Evolutionary conservation across 805 yeast genomes (phyloP), one percentile per base, ranked within the genome.

Genomic region (Dipodascus albidus): DNA sequence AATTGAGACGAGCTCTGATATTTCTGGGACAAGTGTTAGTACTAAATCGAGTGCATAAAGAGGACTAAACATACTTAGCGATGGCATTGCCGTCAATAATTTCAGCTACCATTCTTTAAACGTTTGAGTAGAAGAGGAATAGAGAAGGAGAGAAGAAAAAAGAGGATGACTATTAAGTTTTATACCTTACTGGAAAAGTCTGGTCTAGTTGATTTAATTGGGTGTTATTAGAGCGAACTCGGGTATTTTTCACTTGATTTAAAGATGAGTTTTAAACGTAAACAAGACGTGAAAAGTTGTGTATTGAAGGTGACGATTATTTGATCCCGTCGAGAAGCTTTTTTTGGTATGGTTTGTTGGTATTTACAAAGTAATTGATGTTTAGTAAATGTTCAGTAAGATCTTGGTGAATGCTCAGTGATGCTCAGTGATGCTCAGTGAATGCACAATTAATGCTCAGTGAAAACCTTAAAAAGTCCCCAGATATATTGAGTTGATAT

Each of bases 41-140:
- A n/a, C n/a, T 22, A 4, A 3, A 19, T 11, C 11, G 14, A 23
- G 23, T 24, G 17, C 47, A 27, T 11, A 27, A 27, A 27, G 9
- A 27, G 11, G 11, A 27, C 33, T 11, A 23, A 22, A 22, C 76
- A 59, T 64, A 62, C 63, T 70, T 67, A 49, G 83, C 81, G 60
- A 80, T 76, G 14, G 74, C 69, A 59, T 80, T 82, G 50, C 89
- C 89, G 63, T 83, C 85, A 47, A 83, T 79, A 42, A 68, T 41
- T 52, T 60, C 58, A 19, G 61, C 63, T 17, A 51, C 53, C 58
- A 55, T 58, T 38, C 15, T 38, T 6, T 4, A 27, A 6, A 27
- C 6, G 20, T 14, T 4, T 6, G 44, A n/a, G 44, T 14, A 3
- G 20, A 38, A 14, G n/a, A 38, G 17, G 4, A 8, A 38, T 4